phyloP scores from a whole-genome alignment of 306 rosid species.

The Rosa rugosa region DNA sequence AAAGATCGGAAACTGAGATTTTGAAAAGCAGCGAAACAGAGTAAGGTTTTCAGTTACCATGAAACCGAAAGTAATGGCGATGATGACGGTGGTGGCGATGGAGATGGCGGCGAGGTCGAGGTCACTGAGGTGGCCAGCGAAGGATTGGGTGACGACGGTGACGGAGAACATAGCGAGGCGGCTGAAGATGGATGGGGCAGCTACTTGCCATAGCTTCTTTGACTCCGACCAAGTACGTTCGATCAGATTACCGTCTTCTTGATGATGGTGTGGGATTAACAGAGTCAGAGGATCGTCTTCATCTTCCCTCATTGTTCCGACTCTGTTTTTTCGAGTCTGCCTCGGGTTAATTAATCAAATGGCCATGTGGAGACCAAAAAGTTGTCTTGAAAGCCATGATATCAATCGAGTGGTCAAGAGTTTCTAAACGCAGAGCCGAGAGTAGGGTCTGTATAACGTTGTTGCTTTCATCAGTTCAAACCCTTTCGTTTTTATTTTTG shows the following conservation, averaged over 20 bases:
- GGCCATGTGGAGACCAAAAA: not conserved
- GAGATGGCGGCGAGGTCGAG: slow-evolving; percentile 70
- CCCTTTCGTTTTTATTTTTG: too few species aligned
- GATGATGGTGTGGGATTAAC: slow-evolving; percentile 19
- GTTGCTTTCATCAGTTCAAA: not conserved
- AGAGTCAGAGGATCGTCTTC: slow-evolving; percentile 28
- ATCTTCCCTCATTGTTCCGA: slow-evolving; percentile 5
- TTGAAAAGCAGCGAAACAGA: not conserved
- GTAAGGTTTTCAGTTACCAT: slow-evolving; percentile 33
- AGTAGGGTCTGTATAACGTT: not conserved
- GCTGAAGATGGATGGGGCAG: slow-evolving; percentile 68
- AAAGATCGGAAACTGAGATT: not conserved
- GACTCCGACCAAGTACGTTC: slow-evolving; percentile 45
- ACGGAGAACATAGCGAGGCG: slow-evolving; percentile 77
- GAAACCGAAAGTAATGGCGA: slow-evolving; percentile 64
- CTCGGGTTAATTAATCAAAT: not conserved
- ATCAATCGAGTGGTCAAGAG: not conserved
- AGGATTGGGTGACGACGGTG: slow-evolving; percentile 59
- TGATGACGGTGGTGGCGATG: slow-evolving; percentile 58
- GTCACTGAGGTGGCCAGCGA: slow-evolving; percentile 68
- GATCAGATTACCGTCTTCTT: slow-evolving; percentile 17
- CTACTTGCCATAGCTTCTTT: slow-evolving; percentile 59
- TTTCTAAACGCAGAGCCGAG: not conserved
- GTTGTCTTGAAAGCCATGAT: not conserved
- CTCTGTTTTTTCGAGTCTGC: not conserved